Percentiles rank a stretch among this genome's conserved stretches.
Conservation (phyloP, 1,139 yeast genomes). For the Hansenula sp. region DNA sequence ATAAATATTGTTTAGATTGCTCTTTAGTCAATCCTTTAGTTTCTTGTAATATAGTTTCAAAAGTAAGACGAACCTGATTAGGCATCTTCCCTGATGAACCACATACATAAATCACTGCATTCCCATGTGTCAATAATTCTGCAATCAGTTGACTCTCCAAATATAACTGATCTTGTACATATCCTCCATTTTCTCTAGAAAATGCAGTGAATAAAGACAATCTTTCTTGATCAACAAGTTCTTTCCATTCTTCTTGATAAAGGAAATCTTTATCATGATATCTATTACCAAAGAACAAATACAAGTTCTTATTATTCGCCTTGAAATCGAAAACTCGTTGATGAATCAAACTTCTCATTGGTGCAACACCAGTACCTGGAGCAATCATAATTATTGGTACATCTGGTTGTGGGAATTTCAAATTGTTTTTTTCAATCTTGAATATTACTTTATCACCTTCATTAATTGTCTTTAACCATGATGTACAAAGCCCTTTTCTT, state of each 20-base stretch:
- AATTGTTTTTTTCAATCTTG: conserved; percentile 46
- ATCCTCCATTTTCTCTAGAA: conserved; percentile 54
- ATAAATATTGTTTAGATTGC: conserved; percentile 47
- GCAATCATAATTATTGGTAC: conserved; percentile 69
- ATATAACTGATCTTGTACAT: conserved; percentile 72
- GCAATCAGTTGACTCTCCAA: conserved; percentile 42
- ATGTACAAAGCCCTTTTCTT: conserved; percentile 81
- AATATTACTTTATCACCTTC: conserved; percentile 49
- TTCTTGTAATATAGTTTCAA: conserved; percentile 22
- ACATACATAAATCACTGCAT: conserved; percentile 71
- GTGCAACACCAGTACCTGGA: conserved; percentile 94
- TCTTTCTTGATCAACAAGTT: conserved; percentile 28
- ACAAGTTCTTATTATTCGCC: conserved; percentile 27
- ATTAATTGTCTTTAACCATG: conserved; percentile 56
- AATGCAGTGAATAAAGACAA: conserved; percentile 50
- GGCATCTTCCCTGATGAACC: conserved; percentile 98
- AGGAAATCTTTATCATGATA: conserved; percentile 61
- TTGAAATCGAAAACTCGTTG: conserved; percentile 21
- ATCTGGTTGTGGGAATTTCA: conserved; percentile 29
- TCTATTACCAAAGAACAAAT: conserved; percentile 77
- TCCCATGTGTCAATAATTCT: conserved; percentile 45
- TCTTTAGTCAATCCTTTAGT: conserved; percentile 29
- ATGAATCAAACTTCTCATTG: conserved; percentile 66
- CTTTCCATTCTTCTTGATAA: conserved; percentile 52
- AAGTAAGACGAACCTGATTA: conserved; percentile 73